Conservation (phyloP, 108 stramenopile species). For the Cyclotella atomus region DNA sequence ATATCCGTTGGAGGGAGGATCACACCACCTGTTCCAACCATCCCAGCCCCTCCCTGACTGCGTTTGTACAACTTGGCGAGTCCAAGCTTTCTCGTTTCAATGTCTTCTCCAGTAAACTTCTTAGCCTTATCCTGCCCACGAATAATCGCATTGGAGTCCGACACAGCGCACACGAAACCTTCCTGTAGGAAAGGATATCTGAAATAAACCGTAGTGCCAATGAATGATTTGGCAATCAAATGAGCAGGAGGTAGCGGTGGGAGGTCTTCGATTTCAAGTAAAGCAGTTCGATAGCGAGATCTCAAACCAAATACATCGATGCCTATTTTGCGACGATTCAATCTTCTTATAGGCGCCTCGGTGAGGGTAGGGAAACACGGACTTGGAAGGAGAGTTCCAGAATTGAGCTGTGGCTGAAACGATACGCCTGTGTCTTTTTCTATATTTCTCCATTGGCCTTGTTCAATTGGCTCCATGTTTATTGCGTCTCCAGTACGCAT, state of each 20-base stretch:
- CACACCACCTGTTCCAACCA: conserved; percentile 83
- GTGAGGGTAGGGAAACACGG: conserved; percentile 84
- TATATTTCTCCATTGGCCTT: conserved; percentile 45
- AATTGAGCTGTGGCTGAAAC: conserved; percentile 64
- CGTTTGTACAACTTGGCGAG: conserved; percentile 52
- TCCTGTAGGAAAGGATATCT: conserved; percentile 83
- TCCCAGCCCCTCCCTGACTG: conserved; percentile 60
- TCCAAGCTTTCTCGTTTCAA: conserved; percentile 36
- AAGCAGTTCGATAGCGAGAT: conserved; percentile 82
- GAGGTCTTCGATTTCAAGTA: conserved; percentile 67
- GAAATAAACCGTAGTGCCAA: conserved; percentile 80
- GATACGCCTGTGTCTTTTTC: conserved; percentile 40
- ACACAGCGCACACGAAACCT: conserved; percentile 83
- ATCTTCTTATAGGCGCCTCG: conserved; percentile 67
- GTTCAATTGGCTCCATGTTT: conserved; percentile 37
- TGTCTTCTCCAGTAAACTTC: conserved; percentile 36
- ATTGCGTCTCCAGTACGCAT: conserved; percentile 40
- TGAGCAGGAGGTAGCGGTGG: conserved; percentile 64
- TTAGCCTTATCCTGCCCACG: conserved; percentile 54
- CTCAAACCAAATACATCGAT: conserved; percentile 76
- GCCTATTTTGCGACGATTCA: conserved; percentile 59
- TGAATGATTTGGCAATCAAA: conserved; percentile 69
- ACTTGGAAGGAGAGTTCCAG: conserved; percentile 52
- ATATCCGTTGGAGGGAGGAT: conserved; percentile 62
- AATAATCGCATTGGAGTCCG: conserved; percentile 55